Base-by-base conservation (phyloP, 345 rosid species). In the Dovyalis caffra region DNA sequence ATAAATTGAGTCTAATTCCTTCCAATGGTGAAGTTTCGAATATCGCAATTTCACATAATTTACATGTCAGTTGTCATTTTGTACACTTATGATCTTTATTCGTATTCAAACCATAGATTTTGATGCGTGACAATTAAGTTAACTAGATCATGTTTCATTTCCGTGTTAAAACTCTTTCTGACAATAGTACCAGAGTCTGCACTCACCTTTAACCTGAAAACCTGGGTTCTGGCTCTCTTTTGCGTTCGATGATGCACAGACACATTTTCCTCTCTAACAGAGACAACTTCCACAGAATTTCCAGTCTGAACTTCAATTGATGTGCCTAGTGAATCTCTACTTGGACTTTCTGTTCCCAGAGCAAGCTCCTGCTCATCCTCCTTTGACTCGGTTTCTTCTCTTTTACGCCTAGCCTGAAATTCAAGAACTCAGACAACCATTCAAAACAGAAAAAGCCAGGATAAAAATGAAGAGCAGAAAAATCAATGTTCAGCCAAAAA, bases 271-370 rank as follows among this genome's bases (percentile, higher is more conserved):
- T 87, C 87, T 66, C 28, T 64, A 66, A 76, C 53, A 20, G 85
- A 83, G 14, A 82, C 79, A 47, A 82, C 85, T 70, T 80, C 87
- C 20, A 62, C 66, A n/a, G 95, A 92, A 70, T 87, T 83, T 76
- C 89, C 87, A 1, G 91, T 87, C 79, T 88, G 93, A 68, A 87
- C 94, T 89, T 92, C 95, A 69, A 87, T 31, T 56, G 97, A 91
- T 57, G 93, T 90, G 72, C 87, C 87, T 28, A 83, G 58, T 47
- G 95, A 89, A 62, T 78, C 86, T 66, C 81, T 84, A 45, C 84
- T 78, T n/a, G 90, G 94, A 65, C 89, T 87, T 33, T 72, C 84
- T 7, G 56, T 75, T 73, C 62, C 82, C 6, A 53, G n/a, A 34
- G 64, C 71, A 37, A 70, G 57, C 74, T 84, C 82, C 60, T 70